Base-by-base conservation (phyloP, 2,329 filamentous ascomycete species). In the Canariomyces notabilis region DNA sequence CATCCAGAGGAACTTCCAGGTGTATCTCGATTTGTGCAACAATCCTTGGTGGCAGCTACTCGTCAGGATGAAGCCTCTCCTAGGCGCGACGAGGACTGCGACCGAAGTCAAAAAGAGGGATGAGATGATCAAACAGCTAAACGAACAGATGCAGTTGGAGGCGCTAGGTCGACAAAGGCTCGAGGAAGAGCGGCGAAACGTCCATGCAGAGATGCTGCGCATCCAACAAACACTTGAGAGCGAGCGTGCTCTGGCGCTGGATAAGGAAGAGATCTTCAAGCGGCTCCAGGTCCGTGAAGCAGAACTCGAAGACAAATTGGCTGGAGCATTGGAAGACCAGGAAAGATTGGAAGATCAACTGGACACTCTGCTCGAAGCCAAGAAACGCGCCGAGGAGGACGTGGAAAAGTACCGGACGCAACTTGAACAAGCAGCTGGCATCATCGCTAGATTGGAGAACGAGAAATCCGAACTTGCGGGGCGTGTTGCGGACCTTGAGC, bases 221-320 rank as follows among this genome's bases (percentile, higher is more conserved):
- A 87, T 97, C 37, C 90, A 96, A 63, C 89, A 97, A 59, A 95
- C 88, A 0, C 75, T 99, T 2, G 94, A 98, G 65, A 95, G 90
- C 55, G 94, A 98, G 67, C 82, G 93, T 40, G 88, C 91, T n/a
- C 75, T 98, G 34, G 93, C 93, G 1, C 72, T 98, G 5, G 93
- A 99, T 67, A 98, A 98, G 64, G 94, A 99, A 63, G 93, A 98
- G 60, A 98, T 99, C 50, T 98, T 97, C 74, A 94, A 91, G 63
- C 82, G 94, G n/a, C 74, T 98, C 18, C 93, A 96, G 62, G 72
- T 84, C 43, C 85, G 93, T n/a, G 93, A 98, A 67, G 77, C 82
- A 9, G 91, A 98, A 63, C 77, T 99, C 4, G 87, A 85, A 42
- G 94, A 98, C 60, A 96, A 97, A 69, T 77, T 99, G 21, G 80